phyloP scores from a whole-genome alignment of 2,329 filamentous ascomycete species.

The Cordyceps fumosorosea region DNA sequence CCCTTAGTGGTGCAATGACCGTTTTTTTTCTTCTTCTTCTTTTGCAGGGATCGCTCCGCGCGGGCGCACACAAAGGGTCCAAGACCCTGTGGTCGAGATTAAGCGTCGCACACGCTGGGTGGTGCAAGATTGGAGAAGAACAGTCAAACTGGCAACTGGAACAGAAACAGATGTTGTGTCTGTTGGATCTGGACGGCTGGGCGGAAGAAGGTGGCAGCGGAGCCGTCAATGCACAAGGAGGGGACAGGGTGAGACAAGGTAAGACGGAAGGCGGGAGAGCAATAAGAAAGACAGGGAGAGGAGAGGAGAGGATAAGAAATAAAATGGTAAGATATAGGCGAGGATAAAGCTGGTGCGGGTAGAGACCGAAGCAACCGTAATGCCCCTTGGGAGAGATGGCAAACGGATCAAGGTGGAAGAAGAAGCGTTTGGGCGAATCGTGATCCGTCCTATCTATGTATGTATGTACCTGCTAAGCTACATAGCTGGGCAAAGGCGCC shows the following conservation, averaged over 20 bases:
- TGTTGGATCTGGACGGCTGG: neutral
- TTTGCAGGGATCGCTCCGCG: neutral
- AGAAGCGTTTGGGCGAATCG: neutral
- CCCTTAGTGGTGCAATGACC: neutral
- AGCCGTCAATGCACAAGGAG: slow-evolving; percentile 1
- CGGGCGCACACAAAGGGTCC: slow-evolving; percentile 1
- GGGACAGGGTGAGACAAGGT: neutral
- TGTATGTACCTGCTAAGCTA: too few relatives aligned
- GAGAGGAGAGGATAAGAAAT: neutral
- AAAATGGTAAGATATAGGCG: neutral
- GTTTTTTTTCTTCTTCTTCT: neutral
- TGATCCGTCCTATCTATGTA: neutral
- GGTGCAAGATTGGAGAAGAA: neutral
- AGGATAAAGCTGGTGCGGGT: neutral
- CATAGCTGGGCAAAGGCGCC: too few relatives aligned
- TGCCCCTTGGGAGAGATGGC: neutral
- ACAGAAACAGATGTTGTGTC: neutral
- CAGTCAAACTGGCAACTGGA: neutral
- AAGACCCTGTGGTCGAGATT: neutral
- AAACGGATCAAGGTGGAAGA: neutral
- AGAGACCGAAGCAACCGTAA: neutral
- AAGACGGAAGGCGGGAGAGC: neutral
- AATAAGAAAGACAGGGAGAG: neutral
- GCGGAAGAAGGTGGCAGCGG: neutral
- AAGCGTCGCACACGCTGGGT: neutral